Evolutionary conservation across 768 basidiomycete species (phyloP), one percentile per base, ranked within the genome.

Genomic region (Kwoniella europaea): DNA sequence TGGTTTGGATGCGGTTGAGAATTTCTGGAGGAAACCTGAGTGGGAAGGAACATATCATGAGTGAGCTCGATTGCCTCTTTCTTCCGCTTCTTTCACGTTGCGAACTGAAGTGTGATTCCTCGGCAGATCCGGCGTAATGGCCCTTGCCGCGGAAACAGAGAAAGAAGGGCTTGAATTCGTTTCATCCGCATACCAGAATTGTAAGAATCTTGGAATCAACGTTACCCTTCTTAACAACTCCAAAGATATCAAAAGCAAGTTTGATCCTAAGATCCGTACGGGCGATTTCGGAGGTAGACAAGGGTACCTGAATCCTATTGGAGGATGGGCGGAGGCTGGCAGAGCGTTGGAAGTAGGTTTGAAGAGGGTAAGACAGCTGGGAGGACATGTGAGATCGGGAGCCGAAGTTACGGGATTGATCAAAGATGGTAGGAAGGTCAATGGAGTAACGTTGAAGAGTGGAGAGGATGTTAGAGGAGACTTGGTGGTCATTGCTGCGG

Each of bases 281-380:
- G 81, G 81, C 6, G 20, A 61, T 1, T 82, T 83, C 53, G 74
- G 75, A n/a, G 72, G 71, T 0, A 72, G 77, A 53, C 54, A 24
- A 18, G 92, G 90, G 1, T 95, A 91, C 78, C 74, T 91, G 56
- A 96, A 94, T 76, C 85, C 84, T 9, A 89, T 91, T 46, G 88
- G 91, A 1, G 94, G 94, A 15, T 98, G 94, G 94, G 92, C 88
- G 2, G 86, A 90, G 77, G 92, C 94, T 1, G 86, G 87, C 0
- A 88, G 90, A 77, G 92, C 91, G 3, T 77, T 93, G 10, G 76
- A 82, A 2, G 79, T 86, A 10, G 83, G 92, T 68, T 87, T 90
- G 62, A 78, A 83, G 35, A 87, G 86, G 55, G 89, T 96, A 4
- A 77, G 80, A n/a, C 77, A 85, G 12, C 84, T 89, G 54, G 90